phyloP scores from a whole-genome alignment of 2,329 filamentous ascomycete genomes.

The Apiospora hydei region DNA sequence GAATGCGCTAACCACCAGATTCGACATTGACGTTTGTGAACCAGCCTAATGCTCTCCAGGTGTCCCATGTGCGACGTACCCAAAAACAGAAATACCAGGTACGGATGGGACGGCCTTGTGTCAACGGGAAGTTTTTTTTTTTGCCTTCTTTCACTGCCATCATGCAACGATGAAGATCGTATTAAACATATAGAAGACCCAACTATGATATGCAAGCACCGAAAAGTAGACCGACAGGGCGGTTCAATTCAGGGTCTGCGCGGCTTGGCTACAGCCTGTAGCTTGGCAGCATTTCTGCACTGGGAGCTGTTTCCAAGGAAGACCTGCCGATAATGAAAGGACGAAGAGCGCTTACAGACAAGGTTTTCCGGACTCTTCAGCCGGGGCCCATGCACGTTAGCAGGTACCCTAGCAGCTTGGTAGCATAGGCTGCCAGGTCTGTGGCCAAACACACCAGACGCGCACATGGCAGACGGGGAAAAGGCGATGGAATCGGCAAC shows the following conservation, averaged over 20 bases:
- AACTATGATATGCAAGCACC: background rate
- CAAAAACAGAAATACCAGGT: background rate
- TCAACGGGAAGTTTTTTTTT: no score
- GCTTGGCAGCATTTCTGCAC: background rate
- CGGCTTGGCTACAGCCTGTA: background rate
- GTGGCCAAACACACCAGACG: background rate
- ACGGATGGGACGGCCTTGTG: background rate
- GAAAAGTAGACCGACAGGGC: background rate
- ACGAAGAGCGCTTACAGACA: background rate
- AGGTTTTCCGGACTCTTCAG: background rate
- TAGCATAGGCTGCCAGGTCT: no score
- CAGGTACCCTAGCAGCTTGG: background rate
- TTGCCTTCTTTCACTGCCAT: background rate
- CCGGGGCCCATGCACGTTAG: background rate
- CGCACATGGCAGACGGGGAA: slow-evolving; percentile 16
- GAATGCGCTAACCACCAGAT: slow-evolving; percentile 4
- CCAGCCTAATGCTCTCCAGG: background rate
- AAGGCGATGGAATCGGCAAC: background rate
- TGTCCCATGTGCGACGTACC: background rate
- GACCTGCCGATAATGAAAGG: background rate
- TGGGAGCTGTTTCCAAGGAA: background rate
- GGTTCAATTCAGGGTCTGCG: background rate
- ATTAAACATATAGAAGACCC: background rate
- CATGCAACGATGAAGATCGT: background rate
- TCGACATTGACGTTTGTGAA: background rate